phyloP scores from a whole-genome alignment of 2,329 filamentous ascomycete species.

The Chaetothyriales sp. region DNA sequence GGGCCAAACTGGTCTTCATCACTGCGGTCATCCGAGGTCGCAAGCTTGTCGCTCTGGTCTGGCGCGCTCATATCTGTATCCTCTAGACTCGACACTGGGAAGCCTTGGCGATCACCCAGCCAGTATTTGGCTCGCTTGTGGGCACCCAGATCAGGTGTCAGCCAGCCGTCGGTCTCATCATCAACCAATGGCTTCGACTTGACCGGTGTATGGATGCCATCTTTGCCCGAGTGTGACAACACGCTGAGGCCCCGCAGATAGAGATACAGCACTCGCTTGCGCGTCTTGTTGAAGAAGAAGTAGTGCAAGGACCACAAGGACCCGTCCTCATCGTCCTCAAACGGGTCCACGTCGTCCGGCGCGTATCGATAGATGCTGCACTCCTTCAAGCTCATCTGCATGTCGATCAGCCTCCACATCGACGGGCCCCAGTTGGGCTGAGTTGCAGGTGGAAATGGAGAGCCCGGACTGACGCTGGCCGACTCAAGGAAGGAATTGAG shows the following conservation, averaged over 20 bases:
- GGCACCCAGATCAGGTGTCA: constrained; percentile 41
- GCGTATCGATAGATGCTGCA: constrained; percentile 83
- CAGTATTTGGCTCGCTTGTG: constrained; percentile 77
- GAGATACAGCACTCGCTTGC: constrained; percentile 86
- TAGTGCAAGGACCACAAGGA: constrained; percentile 93
- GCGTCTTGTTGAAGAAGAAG: constrained; percentile 90
- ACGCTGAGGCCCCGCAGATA: constrained; percentile 72
- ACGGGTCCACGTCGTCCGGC: constrained; percentile 67
- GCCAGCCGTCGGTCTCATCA: constrained; percentile 29
- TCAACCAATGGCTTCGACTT: constrained; percentile 33
- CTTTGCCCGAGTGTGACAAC: constrained; percentile 53
- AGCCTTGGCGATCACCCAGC: constrained; percentile 53
- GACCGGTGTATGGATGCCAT: constrained; percentile 28
- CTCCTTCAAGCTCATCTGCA: constrained; percentile 81
- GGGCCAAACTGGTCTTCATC: constrained; percentile 17
- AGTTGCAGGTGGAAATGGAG: constrained; percentile 29
- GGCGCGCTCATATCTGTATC: constrained; percentile 24
- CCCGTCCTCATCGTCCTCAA: constrained; percentile 81
- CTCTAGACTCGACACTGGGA: constrained; percentile 28
- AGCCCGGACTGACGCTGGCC: constrained; percentile 20
- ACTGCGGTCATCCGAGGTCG: constrained; percentile 7
- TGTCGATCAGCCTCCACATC: constrained; percentile 85
- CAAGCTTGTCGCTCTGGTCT: constrained; percentile 3
- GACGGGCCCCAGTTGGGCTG: constrained; percentile 60
- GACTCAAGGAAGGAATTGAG: constrained; percentile 22